A percentile compares a stretch with the other conserved stretches of the same genome.
phyloP scores from a whole-genome alignment of 169 alveolate species.

The Plasmodium gaboni region DNA sequence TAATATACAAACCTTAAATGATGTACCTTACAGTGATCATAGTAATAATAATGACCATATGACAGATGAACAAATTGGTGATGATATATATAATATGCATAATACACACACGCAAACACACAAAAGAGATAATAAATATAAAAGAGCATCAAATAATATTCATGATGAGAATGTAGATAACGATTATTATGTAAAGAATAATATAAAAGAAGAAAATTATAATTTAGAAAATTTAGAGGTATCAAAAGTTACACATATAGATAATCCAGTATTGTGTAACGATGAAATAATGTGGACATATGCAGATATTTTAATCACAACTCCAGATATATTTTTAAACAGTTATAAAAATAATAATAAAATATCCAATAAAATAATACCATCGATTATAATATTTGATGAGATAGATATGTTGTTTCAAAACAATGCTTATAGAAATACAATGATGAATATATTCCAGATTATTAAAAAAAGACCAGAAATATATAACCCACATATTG shows the following conservation, averaged over 20 bases:
- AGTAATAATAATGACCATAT: neutral
- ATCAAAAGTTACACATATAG: neutral
- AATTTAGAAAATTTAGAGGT: conserved; percentile 34
- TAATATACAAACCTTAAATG: conserved; percentile 82
- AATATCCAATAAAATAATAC: conserved; percentile 44
- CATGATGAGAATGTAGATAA: neutral
- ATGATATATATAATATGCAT: too few relatives aligned
- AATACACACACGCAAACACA: too few relatives aligned
- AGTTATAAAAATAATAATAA: conserved; percentile 50
- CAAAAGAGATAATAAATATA: neutral
- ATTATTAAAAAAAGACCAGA: conserved; percentile 81
- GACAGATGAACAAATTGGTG: neutral
- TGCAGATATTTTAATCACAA: conserved; percentile 82
- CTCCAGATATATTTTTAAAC: conserved; percentile 81
- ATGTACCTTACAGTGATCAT: conserved; percentile 30
- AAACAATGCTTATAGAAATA: conserved; percentile 83
- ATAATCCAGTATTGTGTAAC: conserved; percentile 34
- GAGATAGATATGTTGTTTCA: conserved; percentile 84
- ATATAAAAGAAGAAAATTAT: neutral
- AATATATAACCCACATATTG: conserved; percentile 79
- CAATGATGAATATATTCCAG: conserved; percentile 81
- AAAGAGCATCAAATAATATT: neutral
- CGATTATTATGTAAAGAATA: neutral
- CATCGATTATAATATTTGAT: conserved; percentile 84
- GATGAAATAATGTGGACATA: conserved; percentile 80